A percentile compares a stretch with the other conserved stretches of the same genome.
Conservation (phyloP, 805 yeast species). For the Saccharomycopsis sp. region DNA sequence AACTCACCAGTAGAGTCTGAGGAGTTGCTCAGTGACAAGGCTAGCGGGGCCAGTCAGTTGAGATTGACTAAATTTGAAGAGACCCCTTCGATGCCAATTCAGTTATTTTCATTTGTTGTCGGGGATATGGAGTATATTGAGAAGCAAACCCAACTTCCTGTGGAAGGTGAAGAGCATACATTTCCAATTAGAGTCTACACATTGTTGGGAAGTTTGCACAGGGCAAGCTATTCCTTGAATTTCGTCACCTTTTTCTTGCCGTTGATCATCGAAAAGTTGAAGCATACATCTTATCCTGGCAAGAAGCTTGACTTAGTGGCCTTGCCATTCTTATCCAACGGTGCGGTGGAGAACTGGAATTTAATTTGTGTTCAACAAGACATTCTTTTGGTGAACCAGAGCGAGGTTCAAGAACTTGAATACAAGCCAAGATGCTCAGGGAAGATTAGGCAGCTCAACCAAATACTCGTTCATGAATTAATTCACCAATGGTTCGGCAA, state of each 20-base stretch:
- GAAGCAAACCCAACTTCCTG: conserved; percentile 26
- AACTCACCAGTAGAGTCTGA: conserved; percentile 34
- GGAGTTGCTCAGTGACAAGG: conserved; percentile 24
- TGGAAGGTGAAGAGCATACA: conserved; percentile 16
- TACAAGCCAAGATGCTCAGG: conserved; percentile 11
- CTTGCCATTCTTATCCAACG: conserved; percentile 63
- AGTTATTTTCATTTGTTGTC: conserved; percentile 57
- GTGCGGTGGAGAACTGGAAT: conserved; percentile 79
- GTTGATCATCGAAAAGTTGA: conserved; percentile 36
- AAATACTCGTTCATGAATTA: conserved; percentile 60
- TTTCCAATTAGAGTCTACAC: conserved; percentile 49
- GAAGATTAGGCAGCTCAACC: conserved; percentile 31
- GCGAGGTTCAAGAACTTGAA: conserved; percentile 21
- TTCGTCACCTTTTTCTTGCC: conserved; percentile 42
- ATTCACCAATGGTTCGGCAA: conserved; percentile 81
- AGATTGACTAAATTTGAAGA: conserved; percentile 35
- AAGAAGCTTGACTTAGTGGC: conserved; percentile 59
- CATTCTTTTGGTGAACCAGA: conserved; percentile 31
- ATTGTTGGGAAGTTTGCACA: conserved; percentile 37
- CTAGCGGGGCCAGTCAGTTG: conserved; percentile 27
- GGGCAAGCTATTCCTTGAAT: conserved; percentile 43
- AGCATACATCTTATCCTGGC: conserved; percentile 40
- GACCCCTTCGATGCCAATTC: conserved; percentile 53
- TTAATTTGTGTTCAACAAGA: conserved; percentile 50
- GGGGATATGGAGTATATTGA: conserved; percentile 58